A percentile compares a stretch with the other conserved stretches of the same genome.
phyloP scores from a whole-genome alignment of 371 early-diverging fungal genomes.

The Dipsacomyces acuminosporus region DNA sequence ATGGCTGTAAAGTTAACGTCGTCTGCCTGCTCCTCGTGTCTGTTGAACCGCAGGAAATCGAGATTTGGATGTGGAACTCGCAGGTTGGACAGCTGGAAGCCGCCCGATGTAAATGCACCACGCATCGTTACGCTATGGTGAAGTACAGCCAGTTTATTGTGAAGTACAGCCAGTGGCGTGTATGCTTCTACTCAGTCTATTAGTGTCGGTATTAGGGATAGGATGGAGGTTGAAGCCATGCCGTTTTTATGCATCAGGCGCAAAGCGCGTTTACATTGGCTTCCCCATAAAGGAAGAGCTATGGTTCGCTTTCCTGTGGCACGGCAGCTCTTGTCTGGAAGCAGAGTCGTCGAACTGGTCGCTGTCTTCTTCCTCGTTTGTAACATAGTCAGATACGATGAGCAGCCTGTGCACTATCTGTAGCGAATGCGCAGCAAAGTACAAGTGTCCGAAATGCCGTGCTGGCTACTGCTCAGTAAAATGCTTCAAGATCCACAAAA shows the following conservation, averaged over 20 bases:
- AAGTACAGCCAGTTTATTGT: too few relatives aligned
- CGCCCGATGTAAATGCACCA: constrained; percentile 8
- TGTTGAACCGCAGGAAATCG: constrained; percentile 22
- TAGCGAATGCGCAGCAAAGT: constrained; percentile 23
- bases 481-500: constrained; percentile 35
- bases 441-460: constrained; percentile 41
- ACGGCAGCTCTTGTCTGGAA: too few relatives aligned
- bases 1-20: constrained; percentile 27
- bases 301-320: too few relatives aligned
- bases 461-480: constrained; percentile 36
- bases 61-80: constrained; percentile 22
- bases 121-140: too few relatives aligned
- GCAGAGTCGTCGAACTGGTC: too few relatives aligned
- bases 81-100: constrained; percentile 21
- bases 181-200: too few relatives aligned
- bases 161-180: too few relatives aligned
- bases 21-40: constrained; percentile 14
- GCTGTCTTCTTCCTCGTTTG: not conserved
- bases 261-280: too few relatives aligned
- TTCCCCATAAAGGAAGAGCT: too few relatives aligned
- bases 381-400: constrained; percentile 3
- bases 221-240: too few relatives aligned
- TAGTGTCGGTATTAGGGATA: too few relatives aligned
- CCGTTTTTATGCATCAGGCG: too few relatives aligned
- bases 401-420: constrained; percentile 28